These are phyloP conservation scores for Rhodomyrtus psidioides DNA, from an alignment of 441 rosid species.

Conservation along the genomic window DNA sequence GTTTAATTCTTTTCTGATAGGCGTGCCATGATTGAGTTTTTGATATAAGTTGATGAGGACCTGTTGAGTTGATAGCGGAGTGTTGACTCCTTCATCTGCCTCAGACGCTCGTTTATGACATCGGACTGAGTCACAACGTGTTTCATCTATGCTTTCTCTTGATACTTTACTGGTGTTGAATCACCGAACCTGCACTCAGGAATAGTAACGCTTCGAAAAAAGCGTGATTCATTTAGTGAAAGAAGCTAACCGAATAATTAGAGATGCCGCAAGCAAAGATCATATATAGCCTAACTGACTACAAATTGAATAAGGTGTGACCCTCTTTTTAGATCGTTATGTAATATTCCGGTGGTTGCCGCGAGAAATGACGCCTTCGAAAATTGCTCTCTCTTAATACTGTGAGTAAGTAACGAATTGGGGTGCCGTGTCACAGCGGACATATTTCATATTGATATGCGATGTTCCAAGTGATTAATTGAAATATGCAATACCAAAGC, in stretches of 20 bases:
- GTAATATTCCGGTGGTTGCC: too few species aligned
- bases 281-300: too few species aligned
- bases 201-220: too few species aligned
- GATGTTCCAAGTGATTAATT: neutral
- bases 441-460: neutral
- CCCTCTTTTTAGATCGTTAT: too few species aligned
- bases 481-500: neutral
- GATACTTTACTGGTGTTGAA: neutral
- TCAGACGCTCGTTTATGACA: neutral
- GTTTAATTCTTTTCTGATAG: neutral
- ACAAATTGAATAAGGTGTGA: too few species aligned
- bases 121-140: accelerated
- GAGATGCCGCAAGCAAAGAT: too few species aligned
- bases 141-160: too few species aligned
- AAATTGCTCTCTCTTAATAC: neutral
- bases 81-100: neutral
- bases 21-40: neutral
- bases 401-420: neutral
- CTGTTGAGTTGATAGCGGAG: neutral
- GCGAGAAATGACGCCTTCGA: neutral
- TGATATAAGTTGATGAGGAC: neutral
- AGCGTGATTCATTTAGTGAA: too few species aligned
- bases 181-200: too few species aligned
- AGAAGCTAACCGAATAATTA: too few species aligned
- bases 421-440: neutral